Percentiles rank a stretch among this genome's conserved stretches.
Conservation (phyloP, 2,329 filamentous ascomycete genomes). For the Amauroascus niger region DNA sequence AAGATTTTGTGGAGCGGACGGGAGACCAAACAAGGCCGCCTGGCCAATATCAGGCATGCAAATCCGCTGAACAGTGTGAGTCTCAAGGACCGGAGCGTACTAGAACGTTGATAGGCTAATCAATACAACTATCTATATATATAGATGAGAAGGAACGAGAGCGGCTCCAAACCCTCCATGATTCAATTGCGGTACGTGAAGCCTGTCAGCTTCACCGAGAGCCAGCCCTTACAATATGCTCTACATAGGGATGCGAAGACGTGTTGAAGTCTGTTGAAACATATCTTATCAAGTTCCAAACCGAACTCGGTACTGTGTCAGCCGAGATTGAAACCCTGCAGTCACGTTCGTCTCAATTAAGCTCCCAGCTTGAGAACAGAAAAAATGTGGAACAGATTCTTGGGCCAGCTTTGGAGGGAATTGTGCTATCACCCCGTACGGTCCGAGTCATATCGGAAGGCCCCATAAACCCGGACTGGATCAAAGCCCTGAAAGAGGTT, state of each 20-base stretch:
- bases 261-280: conserved; percentile 86
- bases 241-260: conserved; percentile 64
- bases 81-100: not conserved
- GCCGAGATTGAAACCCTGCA: conserved; percentile 92
- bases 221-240: conserved; percentile 9
- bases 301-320: conserved; percentile 83
- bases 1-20: conserved; percentile 51
- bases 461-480: conserved; percentile 79
- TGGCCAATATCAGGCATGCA: conserved; percentile 37
- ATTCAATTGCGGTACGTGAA: conserved; percentile 54
- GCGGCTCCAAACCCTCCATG: conserved; percentile 83
- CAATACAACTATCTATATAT: conserved; percentile 10
- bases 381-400: conserved; percentile 81
- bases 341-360: conserved; percentile 71
- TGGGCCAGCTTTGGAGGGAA: conserved; percentile 80
- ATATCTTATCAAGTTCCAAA: conserved; percentile 85
- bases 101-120: too few relatives aligned
- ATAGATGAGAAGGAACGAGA: conserved; percentile 66
- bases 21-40: conserved; percentile 23
- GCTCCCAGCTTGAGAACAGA: conserved; percentile 76
- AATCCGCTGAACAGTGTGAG: conserved; percentile 65
- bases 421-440: conserved; percentile 74
- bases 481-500: conserved; percentile 70
- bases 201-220: not conserved
- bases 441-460: conserved; percentile 82